These are phyloP conservation scores for Fusarium papillatum DNA, from an alignment of 2,329 filamentous ascomycete genomes.

Conservation along the genomic window DNA sequence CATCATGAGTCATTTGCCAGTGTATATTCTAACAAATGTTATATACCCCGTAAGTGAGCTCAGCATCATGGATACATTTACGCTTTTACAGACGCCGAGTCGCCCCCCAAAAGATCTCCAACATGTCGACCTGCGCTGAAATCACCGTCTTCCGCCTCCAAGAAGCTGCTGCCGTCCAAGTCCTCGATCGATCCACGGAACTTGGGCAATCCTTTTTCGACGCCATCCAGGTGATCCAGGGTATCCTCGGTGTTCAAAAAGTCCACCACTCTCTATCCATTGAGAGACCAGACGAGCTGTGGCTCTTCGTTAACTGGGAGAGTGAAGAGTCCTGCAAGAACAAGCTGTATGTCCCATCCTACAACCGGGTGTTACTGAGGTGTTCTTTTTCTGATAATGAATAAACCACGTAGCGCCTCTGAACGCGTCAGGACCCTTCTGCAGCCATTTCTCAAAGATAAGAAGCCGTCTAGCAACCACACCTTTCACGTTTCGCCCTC, in stretches of 20 bases:
- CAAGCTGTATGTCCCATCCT: background rate
- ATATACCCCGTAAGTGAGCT: background rate
- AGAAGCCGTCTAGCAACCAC: background rate
- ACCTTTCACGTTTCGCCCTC: too few relatives aligned
- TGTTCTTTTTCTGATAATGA: background rate
- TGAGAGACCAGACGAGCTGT: background rate
- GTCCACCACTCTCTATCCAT: background rate
- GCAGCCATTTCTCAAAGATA: background rate
- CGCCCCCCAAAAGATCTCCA: background rate
- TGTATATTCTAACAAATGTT: background rate
- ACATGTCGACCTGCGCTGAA: background rate
- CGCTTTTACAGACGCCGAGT: too few relatives aligned
- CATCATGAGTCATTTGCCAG: background rate
- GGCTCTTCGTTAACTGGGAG: background rate
- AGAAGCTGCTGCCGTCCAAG: background rate
- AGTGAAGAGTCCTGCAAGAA: background rate
- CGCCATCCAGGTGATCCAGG: background rate
- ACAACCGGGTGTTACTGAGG: background rate
- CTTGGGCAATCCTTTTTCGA: background rate
- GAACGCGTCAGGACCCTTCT: accelerated
- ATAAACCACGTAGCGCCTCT: background rate
- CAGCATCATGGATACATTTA: too few relatives aligned
- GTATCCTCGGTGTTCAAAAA: background rate
- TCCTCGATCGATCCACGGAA: background rate
- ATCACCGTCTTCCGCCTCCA: background rate